These are phyloP conservation scores for Mortierella hygrophila DNA, from an alignment of 192 early-diverging fungal genomes.

Conservation along the genomic window DNA sequence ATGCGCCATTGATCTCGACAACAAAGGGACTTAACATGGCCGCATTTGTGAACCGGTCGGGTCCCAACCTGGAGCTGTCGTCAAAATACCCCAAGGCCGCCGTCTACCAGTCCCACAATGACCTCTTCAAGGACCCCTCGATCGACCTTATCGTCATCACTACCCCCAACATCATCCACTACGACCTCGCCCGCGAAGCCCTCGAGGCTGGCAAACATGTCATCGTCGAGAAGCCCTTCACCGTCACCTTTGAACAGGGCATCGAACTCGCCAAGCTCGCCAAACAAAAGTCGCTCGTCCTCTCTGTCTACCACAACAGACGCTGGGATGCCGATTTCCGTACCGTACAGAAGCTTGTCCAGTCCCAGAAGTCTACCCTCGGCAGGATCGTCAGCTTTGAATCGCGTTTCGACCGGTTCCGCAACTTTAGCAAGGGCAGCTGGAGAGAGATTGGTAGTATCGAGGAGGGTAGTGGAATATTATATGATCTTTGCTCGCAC, in stretches of 20 bases:
- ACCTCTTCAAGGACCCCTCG: slow-evolving; percentile 64
- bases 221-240: slow-evolving; percentile 85
- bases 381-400: slow-evolving; percentile 82
- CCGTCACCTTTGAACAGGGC: slow-evolving; percentile 72
- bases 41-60: slow-evolving; percentile 70
- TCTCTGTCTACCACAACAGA: slow-evolving; percentile 84
- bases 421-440: slow-evolving; percentile 74
- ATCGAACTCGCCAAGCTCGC: slow-evolving; percentile 68
- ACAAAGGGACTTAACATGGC: slow-evolving; percentile 64
- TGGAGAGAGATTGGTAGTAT: slow-evolving; percentile 73
- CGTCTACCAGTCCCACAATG: slow-evolving; percentile 62
- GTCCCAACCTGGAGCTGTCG: slow-evolving; percentile 51
- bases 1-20: slow-evolving; percentile 71
- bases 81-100: slow-evolving; percentile 63
- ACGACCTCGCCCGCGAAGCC: slow-evolving; percentile 64
- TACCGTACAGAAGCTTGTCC: slow-evolving; percentile 74
- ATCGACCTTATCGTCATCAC: slow-evolving; percentile 83
- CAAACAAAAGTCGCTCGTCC: slow-evolving; percentile 66
- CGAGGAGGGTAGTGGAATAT: slow-evolving; percentile 75
- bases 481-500: slow-evolving; percentile 80
- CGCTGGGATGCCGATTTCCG: slow-evolving; percentile 88
- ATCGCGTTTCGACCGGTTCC: slow-evolving; percentile 81
- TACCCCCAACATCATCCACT: slow-evolving; percentile 78
- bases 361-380: slow-evolving; percentile 57
- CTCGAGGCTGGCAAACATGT: slow-evolving; percentile 78